Conservation (phyloP, 139 green algal genomes). For the Trebouxia sp. region DNA sequence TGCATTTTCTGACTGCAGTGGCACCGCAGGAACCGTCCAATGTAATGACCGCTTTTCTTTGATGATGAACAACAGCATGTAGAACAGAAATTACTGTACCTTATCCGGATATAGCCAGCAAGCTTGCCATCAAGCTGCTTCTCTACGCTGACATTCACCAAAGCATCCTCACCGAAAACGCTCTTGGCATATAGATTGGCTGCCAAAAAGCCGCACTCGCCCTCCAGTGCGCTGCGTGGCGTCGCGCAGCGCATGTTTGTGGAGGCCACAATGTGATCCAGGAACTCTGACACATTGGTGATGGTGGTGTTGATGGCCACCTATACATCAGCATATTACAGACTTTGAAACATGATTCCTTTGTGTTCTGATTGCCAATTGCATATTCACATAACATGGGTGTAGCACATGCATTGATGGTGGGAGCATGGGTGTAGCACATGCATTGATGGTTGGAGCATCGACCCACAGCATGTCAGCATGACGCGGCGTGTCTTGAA, state of each 20-base stretch:
- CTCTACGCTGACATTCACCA: conserved; percentile 98
- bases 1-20: not conserved
- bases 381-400: too few relatives aligned
- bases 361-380: not conserved
- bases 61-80: too few relatives aligned
- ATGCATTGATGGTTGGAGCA: too few relatives aligned
- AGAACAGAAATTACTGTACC: conserved; percentile 77
- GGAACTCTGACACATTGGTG: conserved; percentile 81
- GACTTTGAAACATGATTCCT: too few relatives aligned
- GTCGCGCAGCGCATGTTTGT: conserved; percentile 99
- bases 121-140: conserved; percentile 85
- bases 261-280: conserved; percentile 92
- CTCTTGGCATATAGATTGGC: conserved; percentile 98
- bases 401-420: too few relatives aligned
- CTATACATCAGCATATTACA: conserved; percentile 19
- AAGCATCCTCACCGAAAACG: conserved; percentile 98
- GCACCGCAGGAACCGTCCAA: not conserved
- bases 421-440: too few relatives aligned
- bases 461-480: too few relatives aligned
- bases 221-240: conserved; percentile 81
- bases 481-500: too few relatives aligned
- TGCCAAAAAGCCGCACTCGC: conserved; percentile 92
- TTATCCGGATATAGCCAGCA: conserved; percentile 94
- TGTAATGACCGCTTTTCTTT: not conserved
- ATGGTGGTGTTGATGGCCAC: conserved; percentile 96